phyloP scores from a whole-genome alignment of 345 rosid species.

The Luvunga scandens region DNA sequence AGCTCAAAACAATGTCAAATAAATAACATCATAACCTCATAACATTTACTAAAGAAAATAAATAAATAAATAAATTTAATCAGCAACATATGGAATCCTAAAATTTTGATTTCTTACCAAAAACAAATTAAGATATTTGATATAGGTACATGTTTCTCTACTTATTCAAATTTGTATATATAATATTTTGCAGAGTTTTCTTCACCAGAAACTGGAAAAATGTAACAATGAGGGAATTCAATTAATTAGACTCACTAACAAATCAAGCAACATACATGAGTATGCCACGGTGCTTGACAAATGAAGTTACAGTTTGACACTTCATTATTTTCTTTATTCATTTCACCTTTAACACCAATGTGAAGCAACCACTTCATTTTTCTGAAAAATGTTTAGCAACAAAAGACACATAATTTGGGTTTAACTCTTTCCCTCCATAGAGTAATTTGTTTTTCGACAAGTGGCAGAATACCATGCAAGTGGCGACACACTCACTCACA shows the following conservation, averaged over 20 bases:
- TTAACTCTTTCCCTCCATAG: background rate
- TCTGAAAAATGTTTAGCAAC: background rate
- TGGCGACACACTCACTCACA: background rate
- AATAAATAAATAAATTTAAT: background rate
- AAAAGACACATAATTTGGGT: background rate
- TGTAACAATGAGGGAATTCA: background rate
- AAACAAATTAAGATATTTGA: background rate
- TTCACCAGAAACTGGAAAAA: background rate
- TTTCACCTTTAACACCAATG: background rate
- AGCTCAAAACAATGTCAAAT: conserved; percentile 2
- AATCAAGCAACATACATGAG: background rate
- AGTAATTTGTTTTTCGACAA: background rate
- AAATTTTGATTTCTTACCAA: background rate
- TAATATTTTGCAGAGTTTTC: background rate
- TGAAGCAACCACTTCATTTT: background rate
- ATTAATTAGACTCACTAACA: background rate
- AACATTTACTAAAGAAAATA: background rate
- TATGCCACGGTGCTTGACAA: background rate
- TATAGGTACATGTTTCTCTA: background rate
- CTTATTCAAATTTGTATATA: background rate
- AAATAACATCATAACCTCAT: background rate
- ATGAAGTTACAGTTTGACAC: background rate
- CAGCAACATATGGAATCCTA: background rate
- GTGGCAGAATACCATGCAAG: background rate
- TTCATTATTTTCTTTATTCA: background rate